Evolutionary conservation across 164 flowering plant genomes (phyloP).

Genomic region (Aristolochia fimbriata): DNA sequence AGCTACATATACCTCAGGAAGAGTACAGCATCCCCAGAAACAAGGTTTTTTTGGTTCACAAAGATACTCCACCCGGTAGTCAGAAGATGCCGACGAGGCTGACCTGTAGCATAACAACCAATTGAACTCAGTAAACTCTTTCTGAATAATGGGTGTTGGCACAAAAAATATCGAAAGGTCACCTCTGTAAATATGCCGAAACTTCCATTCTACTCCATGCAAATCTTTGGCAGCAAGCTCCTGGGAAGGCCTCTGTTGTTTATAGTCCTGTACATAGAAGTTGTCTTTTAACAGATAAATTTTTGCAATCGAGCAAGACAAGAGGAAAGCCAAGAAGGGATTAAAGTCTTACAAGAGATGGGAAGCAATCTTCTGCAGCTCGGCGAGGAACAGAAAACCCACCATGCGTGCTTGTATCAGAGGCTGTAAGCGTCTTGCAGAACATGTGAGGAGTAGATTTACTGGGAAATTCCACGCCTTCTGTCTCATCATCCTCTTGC

Average conservation of each 20-base stretch:
- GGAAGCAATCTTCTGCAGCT: constrained; percentile 98
- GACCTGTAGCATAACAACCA: constrained; percentile 39
- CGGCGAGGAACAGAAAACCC: constrained; percentile 98
- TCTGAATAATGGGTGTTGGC: background rate
- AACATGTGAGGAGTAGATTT: constrained; percentile 93
- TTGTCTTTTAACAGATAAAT: too few relatives aligned
- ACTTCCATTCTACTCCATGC: constrained; percentile 91
- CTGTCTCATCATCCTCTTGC: constrained; percentile 43
- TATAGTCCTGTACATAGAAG: constrained; percentile 49
- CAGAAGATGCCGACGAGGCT: constrained; percentile 92
- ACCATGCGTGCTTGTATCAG: constrained; percentile 97
- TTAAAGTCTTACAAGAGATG: constrained; percentile 50
- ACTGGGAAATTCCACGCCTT: constrained; percentile 29
- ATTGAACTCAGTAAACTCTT: background rate
- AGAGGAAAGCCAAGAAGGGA: background rate
- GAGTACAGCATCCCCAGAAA: constrained; percentile 37
- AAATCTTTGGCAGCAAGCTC: constrained; percentile 88
- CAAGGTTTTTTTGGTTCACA: constrained; percentile 85
- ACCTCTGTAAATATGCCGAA: constrained; percentile 98
- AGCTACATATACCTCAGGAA: constrained; percentile 20
- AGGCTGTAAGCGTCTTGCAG: constrained; percentile 94
- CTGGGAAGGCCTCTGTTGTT: constrained; percentile 87
- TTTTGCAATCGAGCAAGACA: too few relatives aligned
- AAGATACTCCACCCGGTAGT: constrained; percentile 96
- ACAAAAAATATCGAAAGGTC: background rate